Evolutionary conservation across 208 protist genomes (phyloP), one percentile per base, ranked within the genome.

Genomic region (Trypanosoma conorhini): DNA sequence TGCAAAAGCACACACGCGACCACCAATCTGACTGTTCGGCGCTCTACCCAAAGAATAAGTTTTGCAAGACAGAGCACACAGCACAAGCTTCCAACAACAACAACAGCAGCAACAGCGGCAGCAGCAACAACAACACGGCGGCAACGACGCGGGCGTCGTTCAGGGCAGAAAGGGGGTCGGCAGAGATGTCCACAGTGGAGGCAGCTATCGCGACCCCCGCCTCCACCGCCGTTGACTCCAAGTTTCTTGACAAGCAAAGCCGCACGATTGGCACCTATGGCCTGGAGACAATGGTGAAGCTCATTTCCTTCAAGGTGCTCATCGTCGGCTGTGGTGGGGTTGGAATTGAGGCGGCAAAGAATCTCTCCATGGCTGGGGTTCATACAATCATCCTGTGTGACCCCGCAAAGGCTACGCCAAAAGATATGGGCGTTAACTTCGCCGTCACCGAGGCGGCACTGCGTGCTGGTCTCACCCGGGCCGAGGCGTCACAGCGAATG

Each of bases 181-280:
- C 51, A 38, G 40, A 24, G 26, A 62, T 24, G 22, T 55, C 8
- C 21, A 10, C 26, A 40, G 24, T 26, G 10, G 10, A 62, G 60
- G 51, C 24, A n/a, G 40, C 24, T 30, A 54, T 3, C 33, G 42
- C 51, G 35, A 28, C 35, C 1, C 33, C 76, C 5, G 85, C 38
- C 30, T 15, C 42, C 54, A n/a, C 52, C 3, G 91, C 92, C 3
- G 91, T 94, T 64, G 87, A 96, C 74, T 85, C 87, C 68, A 88
- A 77, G 66, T 96, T 87, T 72, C 81, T 96, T 63, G 91, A 96
- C 76, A 86, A 94, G 76, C 94, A 98, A 67, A 97, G 88, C 69
- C 88, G 95, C 26, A 97, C 96, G 19, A 92, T 97, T 61, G 96
- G 94, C 51, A 95, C 92, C 22, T 94, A 97, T 70, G 95, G 95